These are phyloP conservation scores for Colletotrichum filicis DNA, from an alignment of 2,329 filamentous ascomycete genomes.

Conservation along the genomic window DNA sequence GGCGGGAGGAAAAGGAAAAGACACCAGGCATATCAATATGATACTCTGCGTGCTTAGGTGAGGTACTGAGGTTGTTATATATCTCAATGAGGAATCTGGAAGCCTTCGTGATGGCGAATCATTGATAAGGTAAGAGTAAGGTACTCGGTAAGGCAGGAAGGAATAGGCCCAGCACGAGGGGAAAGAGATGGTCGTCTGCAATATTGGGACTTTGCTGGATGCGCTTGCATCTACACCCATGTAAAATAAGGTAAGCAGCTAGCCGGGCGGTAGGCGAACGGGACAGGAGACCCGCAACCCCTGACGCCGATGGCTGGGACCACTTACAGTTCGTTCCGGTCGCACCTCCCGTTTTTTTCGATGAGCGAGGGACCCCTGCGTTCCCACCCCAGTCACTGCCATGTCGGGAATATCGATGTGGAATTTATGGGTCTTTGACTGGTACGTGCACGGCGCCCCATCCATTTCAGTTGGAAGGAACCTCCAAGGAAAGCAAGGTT, in stretches of 20 bases:
- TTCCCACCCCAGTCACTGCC: background rate
- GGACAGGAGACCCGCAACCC: conserved; percentile 17
- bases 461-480: background rate
- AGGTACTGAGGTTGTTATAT: no score
- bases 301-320: conserved; percentile 20
- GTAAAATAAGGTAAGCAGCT: conserved; percentile 5
- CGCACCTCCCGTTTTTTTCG: background rate
- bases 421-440: background rate
- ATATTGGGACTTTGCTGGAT: background rate
- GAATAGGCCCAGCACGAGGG: background rate
- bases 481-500: no score
- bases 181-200: background rate
- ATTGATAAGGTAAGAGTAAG: background rate
- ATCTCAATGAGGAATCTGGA: no score
- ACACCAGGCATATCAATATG: background rate
- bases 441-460: background rate
- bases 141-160: background rate
- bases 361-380: background rate
- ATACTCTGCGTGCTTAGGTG: no score
- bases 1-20: background rate
- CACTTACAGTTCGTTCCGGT: conserved; percentile 6
- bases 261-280: conserved; percentile 30
- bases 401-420: background rate
- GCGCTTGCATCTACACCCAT: conserved; percentile 3
- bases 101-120: background rate